Base-by-base conservation (phyloP, 257 asterid genomes). In the Solanum infundibuliforme region DNA sequence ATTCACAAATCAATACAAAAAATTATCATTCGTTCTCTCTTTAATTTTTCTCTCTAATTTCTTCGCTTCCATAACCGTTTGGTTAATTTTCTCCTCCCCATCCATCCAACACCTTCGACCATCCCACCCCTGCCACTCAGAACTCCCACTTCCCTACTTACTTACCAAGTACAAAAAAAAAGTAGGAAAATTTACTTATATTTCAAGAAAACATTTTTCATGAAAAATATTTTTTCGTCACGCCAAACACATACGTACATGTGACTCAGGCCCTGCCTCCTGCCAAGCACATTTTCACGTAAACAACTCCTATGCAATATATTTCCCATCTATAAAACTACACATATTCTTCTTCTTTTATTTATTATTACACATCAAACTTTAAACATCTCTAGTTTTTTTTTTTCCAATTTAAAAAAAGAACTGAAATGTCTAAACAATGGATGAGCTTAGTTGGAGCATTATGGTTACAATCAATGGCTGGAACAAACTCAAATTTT, bases 401-500 rank as follows among this genome's bases (percentile, higher is more conserved):
- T 8, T 6, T 2, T 25, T 55, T 7, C 3, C n/a, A 0, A 46
- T 9, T 9, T 3, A 10, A 16, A 3, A 8, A 9, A 48, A 46
- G 23, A 16, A 81, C 9, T 20, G 21, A 86, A 23, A 93, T 95
- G 98, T 88, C 93, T 76, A 87, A 90, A n/a, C 96, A 94, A 39
- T 96, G 98, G 98, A 88, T 96, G 18, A 94, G 93, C 91, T 90
- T 94, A 20, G 93, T 94, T 3, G 98, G 93, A 29, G 90, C 93
- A 62, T 91, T 94, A 27, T 95, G 98, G 98, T 92, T 95, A n/a
- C 98, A 94, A 87, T 88, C 95, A 83, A 88, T 92, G n/a, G 95
- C 91, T 39, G 98, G 98, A 12, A 94, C 98, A 12, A 95, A 95
- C 93, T 39, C 97, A 1, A 94, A 95, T 52, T 94, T 95, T 11